Conservation (phyloP, 441 rosid species). For the Capsella rubella region DNA sequence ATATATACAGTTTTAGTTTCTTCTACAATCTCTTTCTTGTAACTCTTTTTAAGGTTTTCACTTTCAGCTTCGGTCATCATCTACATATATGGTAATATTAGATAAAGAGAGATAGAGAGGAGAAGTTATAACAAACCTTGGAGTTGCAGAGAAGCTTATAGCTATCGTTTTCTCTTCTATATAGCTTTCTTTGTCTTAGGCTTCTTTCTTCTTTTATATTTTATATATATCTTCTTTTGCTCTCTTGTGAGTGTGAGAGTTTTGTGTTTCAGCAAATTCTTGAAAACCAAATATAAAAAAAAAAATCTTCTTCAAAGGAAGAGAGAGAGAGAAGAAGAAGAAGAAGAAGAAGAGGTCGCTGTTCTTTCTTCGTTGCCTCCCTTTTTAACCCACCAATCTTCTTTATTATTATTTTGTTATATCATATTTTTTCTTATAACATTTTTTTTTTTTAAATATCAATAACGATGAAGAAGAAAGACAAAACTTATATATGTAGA, state of each 20-base stretch:
- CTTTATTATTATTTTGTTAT: slow-evolving; percentile 22
- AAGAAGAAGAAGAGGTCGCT: slow-evolving; percentile 50
- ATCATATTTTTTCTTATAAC: not conserved
- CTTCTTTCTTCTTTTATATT: not conserved
- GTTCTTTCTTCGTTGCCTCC: slow-evolving; percentile 53
- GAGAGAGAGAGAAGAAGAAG: slow-evolving; percentile 37
- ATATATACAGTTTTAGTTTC: slow-evolving; percentile 33
- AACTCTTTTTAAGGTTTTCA: slow-evolving; percentile 42
- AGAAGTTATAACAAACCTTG: slow-evolving; percentile 38
- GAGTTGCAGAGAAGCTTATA: slow-evolving; percentile 47
- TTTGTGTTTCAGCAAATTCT: slow-evolving; percentile 40
- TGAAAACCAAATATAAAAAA: slow-evolving; percentile 31
- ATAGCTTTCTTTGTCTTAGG: slow-evolving; percentile 35
- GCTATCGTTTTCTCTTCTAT: slow-evolving; percentile 45
- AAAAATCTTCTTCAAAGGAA: slow-evolving; percentile 49
- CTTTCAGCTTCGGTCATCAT: slow-evolving; percentile 46
- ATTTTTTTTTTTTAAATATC: slow-evolving; percentile 10
- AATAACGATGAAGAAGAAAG: slow-evolving; percentile 30
- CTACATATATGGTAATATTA: slow-evolving; percentile 26
- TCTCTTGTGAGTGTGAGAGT: slow-evolving; percentile 28
- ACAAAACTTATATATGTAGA: slow-evolving; percentile 19
- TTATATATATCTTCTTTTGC: not conserved
- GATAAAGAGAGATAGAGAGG: slow-evolving; percentile 26
- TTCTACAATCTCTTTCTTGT: slow-evolving; percentile 36
- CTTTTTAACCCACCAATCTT: slow-evolving; percentile 49